Evolutionary conservation across 495 filamentous ascomycete species (phyloP), one percentile per base, ranked within the genome.

Genomic region (Friedmanniomyces endolithicus): DNA sequence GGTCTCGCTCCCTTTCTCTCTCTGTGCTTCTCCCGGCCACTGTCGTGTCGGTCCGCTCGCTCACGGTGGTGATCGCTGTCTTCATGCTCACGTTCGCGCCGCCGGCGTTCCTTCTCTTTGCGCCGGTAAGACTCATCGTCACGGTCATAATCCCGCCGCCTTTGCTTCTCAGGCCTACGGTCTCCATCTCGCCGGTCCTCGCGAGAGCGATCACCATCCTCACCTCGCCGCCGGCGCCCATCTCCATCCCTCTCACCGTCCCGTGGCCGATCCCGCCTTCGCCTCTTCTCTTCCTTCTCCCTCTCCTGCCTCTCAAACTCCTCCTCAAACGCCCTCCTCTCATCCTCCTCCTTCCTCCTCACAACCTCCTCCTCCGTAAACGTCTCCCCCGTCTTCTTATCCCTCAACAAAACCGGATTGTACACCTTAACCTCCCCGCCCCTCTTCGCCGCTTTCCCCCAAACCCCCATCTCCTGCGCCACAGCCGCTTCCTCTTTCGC

Each of bases 381-480:
- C 48, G 74, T 68, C 70, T 84, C 77, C 23, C 84, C 84, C 0
- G 84, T 88, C 59, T 70, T 74, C 53, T 76, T 80, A 64, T 85
- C 83, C 48, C 73, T 71, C 74, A 86, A 71, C 29, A 81, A 69
- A 3, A 88, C 75, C 0, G 84, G 84, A 68, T 78, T 83, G 59
- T 86, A 87, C 2, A 75, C 70, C 44, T 76, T 73, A 52, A 82
- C 77, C 16, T 68, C 70, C 56, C 77, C 77, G 7, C 74, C 74
- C 40, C 72, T 70, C 70, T 81, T 85, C 31, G 78, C 78, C 6
- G 75, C 75, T 65, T 83, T 85, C 0, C 81, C 84, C 82, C 85
- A 88, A 0, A 80, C 79, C 2, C 86, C 86, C 14, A 85, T 63
- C 59, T 95, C 89, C 40, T 84, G 79, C 40, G 85, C 86, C 12